phyloP scores from a whole-genome alignment of 306 rosid species.

The Ormosia emarginata region DNA sequence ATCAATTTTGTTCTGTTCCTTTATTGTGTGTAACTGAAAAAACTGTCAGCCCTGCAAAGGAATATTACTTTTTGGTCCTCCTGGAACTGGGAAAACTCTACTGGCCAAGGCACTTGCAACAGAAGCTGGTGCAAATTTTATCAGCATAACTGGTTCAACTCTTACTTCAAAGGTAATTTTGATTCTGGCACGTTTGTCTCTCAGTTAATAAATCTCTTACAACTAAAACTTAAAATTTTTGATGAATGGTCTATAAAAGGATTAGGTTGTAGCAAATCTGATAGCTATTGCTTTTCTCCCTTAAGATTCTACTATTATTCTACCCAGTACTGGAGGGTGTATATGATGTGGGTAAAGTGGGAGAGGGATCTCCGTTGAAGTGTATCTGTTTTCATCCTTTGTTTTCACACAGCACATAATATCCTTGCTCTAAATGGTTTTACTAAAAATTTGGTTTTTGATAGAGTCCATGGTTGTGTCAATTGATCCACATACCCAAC shows the following conservation, averaged over 20 bases:
- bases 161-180: conserved; percentile 87
- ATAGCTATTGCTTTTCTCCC: not conserved
- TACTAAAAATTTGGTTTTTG: not conserved
- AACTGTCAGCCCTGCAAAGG: conserved; percentile 89
- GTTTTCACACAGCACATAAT: not conserved
- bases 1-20: conserved; percentile 1
- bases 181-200: not conserved
- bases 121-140: conserved; percentile 96
- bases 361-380: not conserved
- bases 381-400: not conserved
- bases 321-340: not conserved
- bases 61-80: conserved; percentile 97
- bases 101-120: conserved; percentile 98
- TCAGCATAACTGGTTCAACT: conserved; percentile 94
- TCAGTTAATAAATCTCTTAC: conserved; percentile 4
- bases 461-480: not conserved
- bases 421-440: not conserved
- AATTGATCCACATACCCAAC: not conserved
- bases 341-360: not conserved
- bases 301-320: not conserved
- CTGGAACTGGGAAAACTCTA: conserved; percentile 99
- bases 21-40: conserved; percentile 20
- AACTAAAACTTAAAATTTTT: not conserved
- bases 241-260: not conserved
- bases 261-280: not conserved